Evolutionary conservation across 164 flowering plant species (phyloP), one percentile per base, ranked within the genome.

Genomic region (Euptelea pleiosperma): DNA sequence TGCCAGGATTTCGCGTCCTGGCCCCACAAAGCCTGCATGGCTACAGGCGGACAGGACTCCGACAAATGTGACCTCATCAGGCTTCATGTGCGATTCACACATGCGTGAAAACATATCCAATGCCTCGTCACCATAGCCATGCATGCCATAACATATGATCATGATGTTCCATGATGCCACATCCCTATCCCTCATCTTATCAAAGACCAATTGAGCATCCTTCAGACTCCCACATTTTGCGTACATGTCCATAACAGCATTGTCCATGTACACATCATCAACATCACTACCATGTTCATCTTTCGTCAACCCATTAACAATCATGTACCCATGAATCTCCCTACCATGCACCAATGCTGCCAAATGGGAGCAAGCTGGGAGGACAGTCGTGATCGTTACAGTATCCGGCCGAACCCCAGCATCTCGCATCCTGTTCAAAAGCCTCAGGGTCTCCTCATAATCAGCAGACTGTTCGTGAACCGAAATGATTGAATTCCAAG

Each of bases 101-200:
- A 68, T 72, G 10, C 48, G 34, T 6, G 68, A 56, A 52, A 87
- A 87, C 63, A 83, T 42, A 19, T 59, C 57, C 34, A 87, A 47
- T 9, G 91, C 87, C 63, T 81, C 71, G 11, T 72, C 39, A 0
- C 79, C 83, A 61, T 61, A 58, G 26, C 94, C 86, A 52, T 82
- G 82, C 76, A 80, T 59, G 8, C 81, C 94, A 70, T 84, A 81
- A 8, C 94, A 86, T 79, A 65, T 68, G 35, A 84, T 85, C 82
- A 87, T 81, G 50, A 84, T 86, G 62, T 84, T 86, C 90, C 94
- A 86, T n/a, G 94, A 86, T 3, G 82, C 90, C 31, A 73, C 69
- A 65, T 81, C 88, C 64, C 56, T 79, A 18, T 57, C 8, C 18
- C 36, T 48, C 78, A 79, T 80, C 64, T 45, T 62, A 35, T 76